phyloP scores from a whole-genome alignment of 1,139 yeast species.

The Lodderomyces pseudojiufengensis region DNA sequence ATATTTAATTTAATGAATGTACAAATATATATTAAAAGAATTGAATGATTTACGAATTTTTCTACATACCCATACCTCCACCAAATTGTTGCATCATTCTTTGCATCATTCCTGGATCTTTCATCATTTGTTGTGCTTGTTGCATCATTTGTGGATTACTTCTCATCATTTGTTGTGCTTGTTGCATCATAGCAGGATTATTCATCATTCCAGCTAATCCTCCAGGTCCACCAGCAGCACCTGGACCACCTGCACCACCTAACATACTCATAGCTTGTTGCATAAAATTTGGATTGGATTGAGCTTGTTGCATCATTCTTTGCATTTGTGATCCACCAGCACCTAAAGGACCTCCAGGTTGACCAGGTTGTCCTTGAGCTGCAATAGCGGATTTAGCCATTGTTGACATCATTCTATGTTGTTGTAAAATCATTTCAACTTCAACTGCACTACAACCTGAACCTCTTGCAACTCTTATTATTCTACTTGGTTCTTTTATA shows the following conservation, averaged over 20 bases:
- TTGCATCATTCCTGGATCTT: conserved; percentile 60
- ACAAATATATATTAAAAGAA: conserved; percentile 1
- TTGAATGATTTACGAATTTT: too few relatives aligned
- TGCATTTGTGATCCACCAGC: conserved; percentile 33
- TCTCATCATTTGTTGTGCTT: conserved; percentile 59
- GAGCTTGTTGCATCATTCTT: conserved; percentile 50
- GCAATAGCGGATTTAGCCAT: conserved; percentile 77
- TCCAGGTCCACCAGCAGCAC: conserved; percentile 56
- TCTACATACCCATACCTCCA: conserved; percentile 15
- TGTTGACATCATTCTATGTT: conserved; percentile 90
- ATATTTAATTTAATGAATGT: too few relatives aligned
- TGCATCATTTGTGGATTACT: conserved; percentile 72
- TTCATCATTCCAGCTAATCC: conserved; percentile 54
- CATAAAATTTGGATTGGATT: conserved; percentile 51
- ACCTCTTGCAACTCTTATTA: conserved; percentile 91
- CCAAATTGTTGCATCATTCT: conserved; percentile 68
- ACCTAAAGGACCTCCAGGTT: conserved; percentile 24
- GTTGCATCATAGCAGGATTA: conserved; percentile 39
- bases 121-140: conserved; percentile 53
- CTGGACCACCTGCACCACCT: conserved; percentile 33
- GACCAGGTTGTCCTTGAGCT: conserved; percentile 47
- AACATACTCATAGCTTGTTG: conserved; percentile 54
- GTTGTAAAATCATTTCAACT: conserved; percentile 88
- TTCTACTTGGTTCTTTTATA: conserved; percentile 76
- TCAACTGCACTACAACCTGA: conserved; percentile 92